Evolutionary conservation across 2,329 filamentous ascomycete genomes (phyloP), one percentile per base, ranked within the genome.

Genomic region (Aspergillus melleus): DNA sequence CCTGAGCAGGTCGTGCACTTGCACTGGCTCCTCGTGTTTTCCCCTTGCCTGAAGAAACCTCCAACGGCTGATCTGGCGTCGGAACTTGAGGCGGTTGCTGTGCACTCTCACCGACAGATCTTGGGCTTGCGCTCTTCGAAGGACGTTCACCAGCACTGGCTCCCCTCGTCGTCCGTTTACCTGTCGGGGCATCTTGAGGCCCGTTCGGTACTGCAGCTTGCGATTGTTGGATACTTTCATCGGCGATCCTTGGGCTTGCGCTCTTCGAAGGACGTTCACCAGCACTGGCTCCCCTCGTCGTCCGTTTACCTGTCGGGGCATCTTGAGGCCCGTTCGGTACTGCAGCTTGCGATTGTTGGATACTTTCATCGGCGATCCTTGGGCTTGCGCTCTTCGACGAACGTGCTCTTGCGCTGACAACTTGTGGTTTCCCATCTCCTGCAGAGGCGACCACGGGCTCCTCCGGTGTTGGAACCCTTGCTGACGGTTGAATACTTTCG

Each of bases 161-260:
- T 22, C 56, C 54, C 54, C 59, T 52, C 8, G 54, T 52, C 52
- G 52, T 52, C 54, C 59, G 44, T 46, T 52, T 66, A 39, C 5
- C 36, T 39, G 14, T 39, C 5, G 36, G 36, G 36, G 11, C 36
- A 39, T 39, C 12, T 39, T 14, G 36, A 6, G 36, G 36, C 14
- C n/a, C 36, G 5, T 39, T 14, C 36, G 36, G 36, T 14, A 14
- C 36, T 39, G 12, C 5, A 39, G 11, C 36, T 39, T 14, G 36
- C 36, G 36, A 24, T 24, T 24, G 36, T 39, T 39, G 36, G 14
- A 6, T 39, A n/a, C 14, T 16, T 39, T 39, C 12, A 12, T 16
- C 36, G 12, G 14, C 12, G 12, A 16, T 14, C n/a, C 14, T 39
- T 6, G 36, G 14, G 14, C 36, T 39, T 39, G 36, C 36, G 14